Conservation (phyloP, 495 filamentous ascomycete species). For the Margaritispora aquatica region DNA sequence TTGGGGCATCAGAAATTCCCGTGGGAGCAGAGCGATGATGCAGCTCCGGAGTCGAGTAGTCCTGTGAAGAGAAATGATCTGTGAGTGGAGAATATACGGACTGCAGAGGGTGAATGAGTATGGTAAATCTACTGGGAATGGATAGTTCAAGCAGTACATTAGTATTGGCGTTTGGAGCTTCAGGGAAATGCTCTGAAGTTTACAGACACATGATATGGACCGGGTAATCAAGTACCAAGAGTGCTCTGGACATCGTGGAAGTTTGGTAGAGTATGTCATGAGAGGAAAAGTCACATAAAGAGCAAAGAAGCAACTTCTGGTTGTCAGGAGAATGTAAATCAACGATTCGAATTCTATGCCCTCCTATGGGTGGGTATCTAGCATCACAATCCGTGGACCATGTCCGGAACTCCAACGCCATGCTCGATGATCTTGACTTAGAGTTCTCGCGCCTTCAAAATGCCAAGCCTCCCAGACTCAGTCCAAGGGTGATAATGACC, state of each 20-base stretch:
- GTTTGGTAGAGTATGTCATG: too few relatives aligned
- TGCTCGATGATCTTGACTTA: too few relatives aligned
- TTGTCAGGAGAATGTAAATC: neutral
- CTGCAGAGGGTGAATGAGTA: too few relatives aligned
- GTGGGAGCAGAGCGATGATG: neutral
- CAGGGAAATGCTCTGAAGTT: too few relatives aligned
- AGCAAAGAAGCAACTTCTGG: too few relatives aligned
- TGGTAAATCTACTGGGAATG: neutral
- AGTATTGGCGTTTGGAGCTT: neutral
- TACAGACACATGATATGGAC: too few relatives aligned
- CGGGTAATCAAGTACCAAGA: too few relatives aligned
- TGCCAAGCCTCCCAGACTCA: too few relatives aligned
- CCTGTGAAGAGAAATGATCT: neutral
- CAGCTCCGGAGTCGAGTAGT: neutral
- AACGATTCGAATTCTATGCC: conserved; percentile 13
- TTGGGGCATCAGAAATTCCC: neutral
- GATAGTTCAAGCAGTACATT: neutral
- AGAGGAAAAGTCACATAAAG: too few relatives aligned
- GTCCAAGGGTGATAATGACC: too few relatives aligned
- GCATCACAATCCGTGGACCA: conserved; percentile 5
- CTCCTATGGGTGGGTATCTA: conserved; percentile 20
- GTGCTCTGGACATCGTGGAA: too few relatives aligned
- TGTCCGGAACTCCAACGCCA: neutral
- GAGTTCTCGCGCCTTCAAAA: too few relatives aligned
- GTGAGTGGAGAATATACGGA: neutral